Evolutionary conservation across 345 rosid species (phyloP).

Genomic region (Acer saccharum): DNA sequence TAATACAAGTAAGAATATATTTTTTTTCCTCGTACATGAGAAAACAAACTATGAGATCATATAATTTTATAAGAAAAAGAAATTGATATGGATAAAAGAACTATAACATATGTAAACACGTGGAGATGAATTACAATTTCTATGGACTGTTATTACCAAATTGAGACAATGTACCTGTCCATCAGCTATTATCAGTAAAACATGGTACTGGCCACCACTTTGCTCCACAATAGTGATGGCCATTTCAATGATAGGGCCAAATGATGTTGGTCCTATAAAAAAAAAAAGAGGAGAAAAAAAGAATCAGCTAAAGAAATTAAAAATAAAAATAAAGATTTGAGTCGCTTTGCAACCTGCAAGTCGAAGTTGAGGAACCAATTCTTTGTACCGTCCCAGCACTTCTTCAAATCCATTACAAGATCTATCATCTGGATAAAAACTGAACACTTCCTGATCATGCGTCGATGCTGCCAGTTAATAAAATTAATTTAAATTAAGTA

Average conservation of each 20-base stretch:
- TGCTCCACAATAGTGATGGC: slow-evolving; percentile 92
- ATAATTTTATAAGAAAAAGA: neutral
- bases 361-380: slow-evolving; percentile 72
- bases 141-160: neutral
- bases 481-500: neutral
- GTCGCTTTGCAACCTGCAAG: slow-evolving; percentile 65
- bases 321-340: neutral
- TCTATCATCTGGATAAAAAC: slow-evolving; percentile 71
- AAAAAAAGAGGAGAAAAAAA: neutral
- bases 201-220: slow-evolving; percentile 96
- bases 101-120: neutral
- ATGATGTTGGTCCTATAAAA: slow-evolving; percentile 84
- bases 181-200: slow-evolving; percentile 88
- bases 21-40: neutral
- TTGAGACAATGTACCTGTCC: slow-evolving; percentile 67
- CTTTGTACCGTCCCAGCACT: slow-evolving; percentile 71
- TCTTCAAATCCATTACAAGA: slow-evolving; percentile 94
- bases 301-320: neutral
- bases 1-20: neutral
- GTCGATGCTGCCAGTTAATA: slow-evolving; percentile 71
- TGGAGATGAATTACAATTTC: neutral
- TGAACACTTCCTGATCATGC: slow-evolving; percentile 93
- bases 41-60: neutral
- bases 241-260: slow-evolving; percentile 95
- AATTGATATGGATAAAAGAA: neutral